phyloP scores from a whole-genome alignment of 108 stramenopile species.

The Seminavis robusta region DNA sequence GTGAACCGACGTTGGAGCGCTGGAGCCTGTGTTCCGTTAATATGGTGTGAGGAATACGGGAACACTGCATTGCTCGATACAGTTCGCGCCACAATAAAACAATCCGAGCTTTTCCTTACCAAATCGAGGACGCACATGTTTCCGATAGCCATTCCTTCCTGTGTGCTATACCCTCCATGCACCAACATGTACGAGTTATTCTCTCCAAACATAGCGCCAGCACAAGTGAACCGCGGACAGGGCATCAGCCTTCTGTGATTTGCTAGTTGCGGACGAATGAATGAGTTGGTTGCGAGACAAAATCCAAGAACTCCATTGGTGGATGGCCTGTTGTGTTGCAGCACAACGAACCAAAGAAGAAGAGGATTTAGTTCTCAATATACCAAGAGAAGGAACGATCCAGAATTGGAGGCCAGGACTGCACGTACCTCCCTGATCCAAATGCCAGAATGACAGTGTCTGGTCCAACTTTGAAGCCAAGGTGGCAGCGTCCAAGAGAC shows the following conservation, averaged over 20 bases:
- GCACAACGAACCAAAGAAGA: too few species aligned
- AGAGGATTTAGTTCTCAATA: too few species aligned
- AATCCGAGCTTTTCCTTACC: background rate
- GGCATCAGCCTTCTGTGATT: constrained; percentile 33
- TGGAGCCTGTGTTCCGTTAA: background rate
- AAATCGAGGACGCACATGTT: constrained; percentile 24
- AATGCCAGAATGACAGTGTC: constrained; percentile 45
- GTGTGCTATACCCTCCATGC: constrained; percentile 53
- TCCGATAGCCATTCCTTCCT: constrained; percentile 14
- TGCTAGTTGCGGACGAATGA: constrained; percentile 32
- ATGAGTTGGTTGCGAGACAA: constrained; percentile 32
- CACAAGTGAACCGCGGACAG: constrained; percentile 41
- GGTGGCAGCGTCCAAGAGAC: constrained; percentile 56
- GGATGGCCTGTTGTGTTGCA: constrained; percentile 33
- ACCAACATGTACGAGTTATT: constrained; percentile 40
- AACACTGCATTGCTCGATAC: background rate
- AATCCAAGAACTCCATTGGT: constrained; percentile 55
- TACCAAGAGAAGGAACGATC: too few species aligned
- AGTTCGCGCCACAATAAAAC: background rate
- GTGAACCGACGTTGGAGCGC: background rate
- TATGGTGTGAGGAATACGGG: background rate
- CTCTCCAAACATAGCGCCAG: constrained; percentile 28
- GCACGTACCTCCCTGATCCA: too few species aligned
- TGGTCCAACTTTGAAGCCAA: constrained; percentile 34
- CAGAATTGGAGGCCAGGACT: too few species aligned